Evolutionary conservation across 192 early-diverging fungal species (phyloP).

Genomic region (Helicostylum pulchrum): DNA sequence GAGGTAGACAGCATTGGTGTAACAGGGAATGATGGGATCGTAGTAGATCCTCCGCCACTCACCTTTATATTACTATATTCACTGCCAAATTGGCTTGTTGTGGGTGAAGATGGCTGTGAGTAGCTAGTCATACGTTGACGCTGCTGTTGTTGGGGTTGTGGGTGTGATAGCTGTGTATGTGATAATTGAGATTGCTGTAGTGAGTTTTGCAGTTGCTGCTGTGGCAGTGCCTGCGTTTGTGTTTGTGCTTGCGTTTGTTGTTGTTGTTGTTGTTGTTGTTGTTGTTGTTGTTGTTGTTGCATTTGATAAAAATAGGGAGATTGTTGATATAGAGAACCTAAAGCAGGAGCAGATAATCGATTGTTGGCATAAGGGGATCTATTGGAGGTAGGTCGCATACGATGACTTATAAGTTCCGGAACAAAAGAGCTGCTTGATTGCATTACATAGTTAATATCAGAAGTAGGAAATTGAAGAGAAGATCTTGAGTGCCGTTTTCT

Average conservation of each 20-base stretch:
- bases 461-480: neutral
- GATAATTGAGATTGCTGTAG: neutral
- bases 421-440: slow-evolving; percentile 9
- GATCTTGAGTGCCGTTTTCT: slow-evolving; percentile 9
- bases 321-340: slow-evolving; percentile 1
- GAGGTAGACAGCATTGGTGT: slow-evolving; percentile 9
- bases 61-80: neutral
- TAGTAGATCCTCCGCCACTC: neutral
- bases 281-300: neutral
- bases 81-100: slow-evolving; percentile 3
- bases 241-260: neutral
- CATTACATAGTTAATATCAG: neutral
- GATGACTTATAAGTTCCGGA: slow-evolving; percentile 6
- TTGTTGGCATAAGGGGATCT: slow-evolving; percentile 12
- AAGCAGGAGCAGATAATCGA: slow-evolving; percentile 18
- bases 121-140: slow-evolving; percentile 1
- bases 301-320: slow-evolving; percentile 2
- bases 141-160: neutral
- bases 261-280: slow-evolving; percentile 10
- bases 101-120: slow-evolving; percentile 24
- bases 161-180: too few relatives aligned
- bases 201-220: neutral
- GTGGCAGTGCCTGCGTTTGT: neutral
- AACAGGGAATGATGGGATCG: neutral
- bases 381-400: neutral